These are phyloP conservation scores for Colletotrichum lentis DNA, from an alignment of 2,329 filamentous ascomycete species.

Conservation along the genomic window DNA sequence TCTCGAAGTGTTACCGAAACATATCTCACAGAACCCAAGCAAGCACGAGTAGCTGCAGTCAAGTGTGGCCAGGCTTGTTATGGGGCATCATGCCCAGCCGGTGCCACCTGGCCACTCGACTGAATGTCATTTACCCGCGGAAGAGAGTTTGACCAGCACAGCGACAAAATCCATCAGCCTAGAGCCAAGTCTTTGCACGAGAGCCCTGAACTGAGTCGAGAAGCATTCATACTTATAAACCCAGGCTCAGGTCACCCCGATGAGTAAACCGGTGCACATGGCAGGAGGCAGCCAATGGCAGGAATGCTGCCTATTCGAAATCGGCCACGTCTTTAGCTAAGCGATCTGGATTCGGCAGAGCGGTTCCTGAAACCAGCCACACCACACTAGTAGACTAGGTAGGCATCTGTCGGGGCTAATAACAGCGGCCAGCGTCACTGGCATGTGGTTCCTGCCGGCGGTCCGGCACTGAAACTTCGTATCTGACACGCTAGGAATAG, in stretches of 20 bases:
- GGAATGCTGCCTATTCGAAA: conserved; percentile 20
- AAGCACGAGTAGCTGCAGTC: no score
- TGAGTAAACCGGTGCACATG: background rate
- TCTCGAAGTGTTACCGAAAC: no score
- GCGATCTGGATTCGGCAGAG: conserved; percentile 19
- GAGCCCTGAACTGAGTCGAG: background rate
- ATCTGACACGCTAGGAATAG: conserved; percentile 26
- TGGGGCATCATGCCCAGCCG: no score
- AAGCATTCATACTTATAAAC: background rate
- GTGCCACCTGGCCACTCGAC: no score
- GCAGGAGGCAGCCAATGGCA: background rate
- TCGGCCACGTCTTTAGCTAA: conserved; percentile 4
- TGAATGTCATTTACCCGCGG: no score
- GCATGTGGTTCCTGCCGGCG: background rate
- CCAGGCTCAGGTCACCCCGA: background rate
- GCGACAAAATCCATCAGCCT: background rate
- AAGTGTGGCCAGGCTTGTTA: no score
- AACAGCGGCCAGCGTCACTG: background rate
- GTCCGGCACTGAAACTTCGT: conserved; percentile 25
- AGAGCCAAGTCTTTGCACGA: background rate
- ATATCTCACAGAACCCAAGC: no score
- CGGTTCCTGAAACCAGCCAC: conserved; percentile 37
- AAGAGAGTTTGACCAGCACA: background rate
- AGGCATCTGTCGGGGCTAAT: conserved; percentile 13
- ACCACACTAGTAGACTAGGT: no score